Base-by-base conservation (phyloP, 768 basidiomycete genomes). In the Termitomyces sp. region DNA sequence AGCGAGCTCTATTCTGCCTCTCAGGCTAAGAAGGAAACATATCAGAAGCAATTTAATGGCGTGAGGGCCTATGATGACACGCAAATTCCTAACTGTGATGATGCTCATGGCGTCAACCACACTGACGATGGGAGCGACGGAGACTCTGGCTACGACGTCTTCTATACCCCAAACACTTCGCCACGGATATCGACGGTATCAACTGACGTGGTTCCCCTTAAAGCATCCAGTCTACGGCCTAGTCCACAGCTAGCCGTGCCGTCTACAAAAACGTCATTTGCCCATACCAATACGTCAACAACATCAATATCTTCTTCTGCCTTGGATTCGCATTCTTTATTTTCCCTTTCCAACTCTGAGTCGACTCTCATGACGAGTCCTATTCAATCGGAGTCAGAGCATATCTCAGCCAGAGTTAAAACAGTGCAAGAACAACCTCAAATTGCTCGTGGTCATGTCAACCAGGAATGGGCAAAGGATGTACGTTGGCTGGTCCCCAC, bases 391-490 rank as follows among this genome's bases (percentile, higher is more conserved):
- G 73, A 74, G 26, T 63, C 67, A 69, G 68, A 64, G 64, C 66
- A 66, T n/a, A 36, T 59, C 18, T 51, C 61, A 50, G 55, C 57
- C 49, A 65, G 63, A 10, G 57, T 57, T 26, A 66, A 61, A 40
- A 59, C 53, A 23, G 70, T 54, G 40, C 59, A 23, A 50, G 63
- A 54, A 57, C 64, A 57, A 48, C 68, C 49, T 50, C 66, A 48
- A 58, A 58, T 41, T 5, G 48, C 32, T 55, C 62, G 61, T 55
- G 61, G 49, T 63, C 69, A 58, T 67, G 79, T 79, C 4, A 80
- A 83, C 65, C 78, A 84, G 55, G 82, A 87, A 63, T 89, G 86
- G 88, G 80, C 84, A 13, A 82, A 79, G 61, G 87, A 89, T 52
- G 81, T 87, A 18, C 79, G 84, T 36, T 88, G 84, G 84, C 81